phyloP scores from a whole-genome alignment of 2,329 filamentous ascomycete genomes.

The Leptographium flavum region DNA sequence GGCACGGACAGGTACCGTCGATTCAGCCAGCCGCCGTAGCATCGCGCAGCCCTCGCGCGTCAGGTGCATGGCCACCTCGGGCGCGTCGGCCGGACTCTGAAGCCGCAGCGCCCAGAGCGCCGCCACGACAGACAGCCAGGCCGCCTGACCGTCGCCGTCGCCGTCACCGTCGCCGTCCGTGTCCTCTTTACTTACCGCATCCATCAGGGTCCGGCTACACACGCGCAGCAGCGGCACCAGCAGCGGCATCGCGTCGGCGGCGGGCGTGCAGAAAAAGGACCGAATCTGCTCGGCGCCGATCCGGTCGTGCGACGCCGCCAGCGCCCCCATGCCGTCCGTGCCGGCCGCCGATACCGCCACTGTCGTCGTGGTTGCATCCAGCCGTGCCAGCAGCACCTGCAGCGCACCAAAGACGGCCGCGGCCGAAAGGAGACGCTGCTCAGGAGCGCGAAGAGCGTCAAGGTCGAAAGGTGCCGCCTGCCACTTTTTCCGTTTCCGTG shows the following conservation, averaged over 20 bases:
- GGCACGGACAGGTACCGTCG: slow-evolving; percentile 9
- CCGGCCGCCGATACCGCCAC: background rate
- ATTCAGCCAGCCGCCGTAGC: slow-evolving; percentile 23
- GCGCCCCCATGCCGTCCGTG: no score
- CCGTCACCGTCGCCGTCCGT: background rate
- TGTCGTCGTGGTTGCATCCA: slow-evolving; percentile 21
- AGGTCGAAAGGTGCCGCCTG: slow-evolving; percentile 23
- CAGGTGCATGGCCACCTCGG: slow-evolving; percentile 33
- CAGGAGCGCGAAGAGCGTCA: slow-evolving; percentile 22
- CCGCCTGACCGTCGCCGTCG: slow-evolving; percentile 22
- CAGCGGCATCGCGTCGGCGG: slow-evolving; percentile 30
- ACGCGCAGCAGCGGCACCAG: slow-evolving; percentile 30
- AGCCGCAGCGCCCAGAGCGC: slow-evolving; percentile 39
- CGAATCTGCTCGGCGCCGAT: slow-evolving; percentile 45
- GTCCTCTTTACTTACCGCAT: no score
- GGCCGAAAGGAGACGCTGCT: slow-evolving; percentile 30
- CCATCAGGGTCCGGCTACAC: slow-evolving; percentile 26
- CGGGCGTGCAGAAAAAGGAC: slow-evolving; percentile 37
- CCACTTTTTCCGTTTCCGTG: slow-evolving; percentile 33
- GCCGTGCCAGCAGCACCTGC: slow-evolving; percentile 28
- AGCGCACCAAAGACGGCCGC: slow-evolving; percentile 34
- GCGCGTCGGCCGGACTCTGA: slow-evolving; percentile 30
- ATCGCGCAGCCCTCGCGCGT: slow-evolving; percentile 25
- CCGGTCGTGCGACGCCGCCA: slow-evolving; percentile 17
- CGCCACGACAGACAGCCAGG: slow-evolving; percentile 32